These are phyloP conservation scores for Trichophyton benhamiae DNA, from an alignment of 2,329 filamentous ascomycete species.

Conservation along the genomic window DNA sequence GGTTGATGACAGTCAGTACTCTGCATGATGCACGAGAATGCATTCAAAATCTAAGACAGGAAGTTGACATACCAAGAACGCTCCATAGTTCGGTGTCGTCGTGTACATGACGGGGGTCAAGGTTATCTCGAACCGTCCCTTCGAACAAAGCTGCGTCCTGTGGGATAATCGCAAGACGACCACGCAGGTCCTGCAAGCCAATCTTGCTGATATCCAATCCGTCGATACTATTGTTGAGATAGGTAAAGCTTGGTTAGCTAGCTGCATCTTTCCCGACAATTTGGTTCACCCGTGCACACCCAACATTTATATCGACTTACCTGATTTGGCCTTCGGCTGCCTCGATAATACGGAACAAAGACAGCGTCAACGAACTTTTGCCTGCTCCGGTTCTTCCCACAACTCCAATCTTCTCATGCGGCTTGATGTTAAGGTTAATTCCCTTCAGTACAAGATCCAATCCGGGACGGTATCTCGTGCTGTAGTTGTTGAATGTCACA, in stretches of 20 bases:
- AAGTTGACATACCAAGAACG: slow-evolving; percentile 53
- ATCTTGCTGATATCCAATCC: slow-evolving; percentile 79
- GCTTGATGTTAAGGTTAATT: slow-evolving; percentile 81
- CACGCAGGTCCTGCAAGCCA: slow-evolving; percentile 74
- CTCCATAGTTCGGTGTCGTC: slow-evolving; percentile 97
- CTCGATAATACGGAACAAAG: slow-evolving; percentile 93
- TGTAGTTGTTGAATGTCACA: slow-evolving; percentile 86
- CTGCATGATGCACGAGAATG: not conserved
- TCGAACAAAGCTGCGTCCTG: slow-evolving; percentile 96
- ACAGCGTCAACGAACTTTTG: slow-evolving; percentile 85
- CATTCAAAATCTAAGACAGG: not conserved
- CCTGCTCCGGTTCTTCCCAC: slow-evolving; percentile 92
- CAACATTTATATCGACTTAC: slow-evolving; percentile 19
- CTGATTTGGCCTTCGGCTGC: slow-evolving; percentile 63
- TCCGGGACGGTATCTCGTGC: slow-evolving; percentile 78
- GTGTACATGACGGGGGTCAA: slow-evolving; percentile 87
- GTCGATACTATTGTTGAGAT: slow-evolving; percentile 53
- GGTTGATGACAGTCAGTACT: not conserved
- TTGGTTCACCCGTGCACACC: not conserved
- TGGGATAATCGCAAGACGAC: slow-evolving; percentile 88
- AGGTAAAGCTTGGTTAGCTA: slow-evolving; percentile 12
- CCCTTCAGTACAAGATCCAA: slow-evolving; percentile 89
- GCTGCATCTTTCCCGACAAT: slow-evolving; percentile 2
- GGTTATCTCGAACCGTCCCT: slow-evolving; percentile 82
- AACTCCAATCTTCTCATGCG: slow-evolving; percentile 95